phyloP scores from a whole-genome alignment of 805 yeast species.

The Saccharomyces paradoxus region DNA sequence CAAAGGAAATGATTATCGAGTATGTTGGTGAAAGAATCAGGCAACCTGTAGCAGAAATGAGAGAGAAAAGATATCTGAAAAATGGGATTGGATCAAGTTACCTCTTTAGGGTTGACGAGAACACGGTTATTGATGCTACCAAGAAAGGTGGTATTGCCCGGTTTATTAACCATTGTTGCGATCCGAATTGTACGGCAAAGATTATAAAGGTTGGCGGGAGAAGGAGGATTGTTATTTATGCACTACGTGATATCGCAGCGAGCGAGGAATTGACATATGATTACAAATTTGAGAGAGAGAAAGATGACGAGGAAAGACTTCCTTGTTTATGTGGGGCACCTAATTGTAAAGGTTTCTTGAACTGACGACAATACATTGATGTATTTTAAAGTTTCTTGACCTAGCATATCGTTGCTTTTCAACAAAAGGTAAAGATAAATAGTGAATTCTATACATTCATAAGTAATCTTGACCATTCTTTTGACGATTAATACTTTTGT shows the following conservation, averaged over 20 bases:
- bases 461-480: not conserved
- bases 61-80: constrained; percentile 77
- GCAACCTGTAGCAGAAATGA: constrained; percentile 86
- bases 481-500: not conserved
- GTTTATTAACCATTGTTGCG: constrained; percentile 94
- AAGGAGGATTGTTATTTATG: constrained; percentile 90
- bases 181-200: constrained; percentile 95
- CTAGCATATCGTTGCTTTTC: not conserved
- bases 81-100: constrained; percentile 95
- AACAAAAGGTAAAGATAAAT: not conserved
- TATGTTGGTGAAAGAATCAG: constrained; percentile 93
- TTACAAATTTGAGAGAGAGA: constrained; percentile 88
- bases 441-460: not conserved
- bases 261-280: constrained; percentile 93
- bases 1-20: constrained; percentile 94
- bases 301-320: constrained; percentile 78
- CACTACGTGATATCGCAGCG: constrained; percentile 76
- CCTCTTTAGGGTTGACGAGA: constrained; percentile 84
- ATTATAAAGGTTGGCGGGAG: constrained; percentile 91
- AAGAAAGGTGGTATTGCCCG: constrained; percentile 96
- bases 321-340: constrained; percentile 93
- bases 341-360: constrained; percentile 86
- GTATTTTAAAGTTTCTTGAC: not conserved
- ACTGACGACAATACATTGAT: constrained; percentile 31
- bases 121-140: constrained; percentile 93